Base-by-base conservation (phyloP, 2,329 filamentous ascomycete species). In the Pseudophaeomoniella oleicola region DNA sequence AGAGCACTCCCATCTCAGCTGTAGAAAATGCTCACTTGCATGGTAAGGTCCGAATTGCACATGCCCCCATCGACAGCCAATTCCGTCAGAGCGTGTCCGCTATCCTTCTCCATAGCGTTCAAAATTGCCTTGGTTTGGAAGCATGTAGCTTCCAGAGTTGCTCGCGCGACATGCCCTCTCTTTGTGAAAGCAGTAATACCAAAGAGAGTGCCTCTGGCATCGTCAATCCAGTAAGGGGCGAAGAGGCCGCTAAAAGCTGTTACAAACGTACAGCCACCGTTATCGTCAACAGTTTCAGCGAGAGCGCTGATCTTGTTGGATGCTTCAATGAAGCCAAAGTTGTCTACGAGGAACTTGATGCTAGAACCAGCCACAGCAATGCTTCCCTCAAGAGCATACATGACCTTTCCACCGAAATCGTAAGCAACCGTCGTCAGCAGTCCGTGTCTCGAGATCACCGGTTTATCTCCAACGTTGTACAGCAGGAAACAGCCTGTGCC, bases 141-240 rank as follows among this genome's bases (percentile, higher is more conserved):
- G 63, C 81, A 87, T 22, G 80, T 84, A 5, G 82, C 81, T 57
- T 88, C 82, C 30, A 88, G 71, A 1, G 82, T 87, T 15, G 82
- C 82, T 39, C 82, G 74, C 30, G 81, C 81, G 47, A 88, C 80
- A 55, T 88, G 82, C 9, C 79, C 80, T 50, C 75, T 75, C 50
- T 81, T 69, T 0, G 82, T 87, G 58, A 82, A 76, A 46, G 83
- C 76, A 0, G 81, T 85, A 39, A 85, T 72, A 31, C 81, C 81
- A 47, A 83, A 72, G 66, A 84, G 69, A 3, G 81, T 87, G 34
- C 82, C 82, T 52, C 82, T 78, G 29, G 81, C 81, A 53, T 86
- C 80, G 51, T 86, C 81, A 39, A 86, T 83, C 82, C 82, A 88
- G 56, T 87, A 87, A 0, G 82, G 82, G 2, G 82, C 82, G 51